A percentile compares a stretch with the other conserved stretches of the same genome.
Evolutionary conservation across 768 basidiomycete species (phyloP).

Genomic region (Serendipita vermifera): DNA sequence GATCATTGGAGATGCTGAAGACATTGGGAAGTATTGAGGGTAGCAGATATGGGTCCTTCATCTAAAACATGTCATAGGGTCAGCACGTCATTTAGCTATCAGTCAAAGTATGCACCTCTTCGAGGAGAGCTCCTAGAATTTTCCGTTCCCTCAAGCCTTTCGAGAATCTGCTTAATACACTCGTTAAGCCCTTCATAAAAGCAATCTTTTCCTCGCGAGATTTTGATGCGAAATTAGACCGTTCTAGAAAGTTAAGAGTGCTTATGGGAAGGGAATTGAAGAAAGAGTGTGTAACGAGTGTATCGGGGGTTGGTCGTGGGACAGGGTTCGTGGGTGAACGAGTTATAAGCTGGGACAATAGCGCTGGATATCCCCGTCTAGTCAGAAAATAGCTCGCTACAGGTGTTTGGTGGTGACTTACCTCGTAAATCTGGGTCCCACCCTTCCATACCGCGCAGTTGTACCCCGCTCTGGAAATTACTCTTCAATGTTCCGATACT

Average conservation of each 20-base stretch:
- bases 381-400: neutral
- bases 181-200: constrained; percentile 80
- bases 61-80: constrained; percentile 29
- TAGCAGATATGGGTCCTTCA: constrained; percentile 87
- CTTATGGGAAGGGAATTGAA: constrained; percentile 94
- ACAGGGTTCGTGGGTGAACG: constrained; percentile 40
- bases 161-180: constrained; percentile 73
- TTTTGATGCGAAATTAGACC: constrained; percentile 89
- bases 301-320: constrained; percentile 60
- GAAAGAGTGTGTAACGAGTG: constrained; percentile 74
- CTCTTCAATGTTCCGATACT: constrained; percentile 38
- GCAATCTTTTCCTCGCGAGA: constrained; percentile 91
- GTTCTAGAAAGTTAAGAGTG: constrained; percentile 89
- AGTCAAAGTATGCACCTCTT: constrained; percentile 51
- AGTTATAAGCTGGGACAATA: constrained; percentile 71
- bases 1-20: constrained; percentile 68
- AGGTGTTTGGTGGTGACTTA: constrained; percentile 21
- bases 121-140: constrained; percentile 80
- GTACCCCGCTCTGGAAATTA: constrained; percentile 57
- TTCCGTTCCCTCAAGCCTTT: constrained; percentile 79
- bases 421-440: constrained; percentile 66
- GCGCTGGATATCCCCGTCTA: constrained; percentile 39
- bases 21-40: constrained; percentile 96
- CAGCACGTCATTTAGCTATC: constrained; percentile 9
- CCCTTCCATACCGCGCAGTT: constrained; percentile 46